A percentile compares a stretch with the other conserved stretches of the same genome.
phyloP scores from a whole-genome alignment of 495 filamentous ascomycete species.

The Penicilliopsis zonata region DNA sequence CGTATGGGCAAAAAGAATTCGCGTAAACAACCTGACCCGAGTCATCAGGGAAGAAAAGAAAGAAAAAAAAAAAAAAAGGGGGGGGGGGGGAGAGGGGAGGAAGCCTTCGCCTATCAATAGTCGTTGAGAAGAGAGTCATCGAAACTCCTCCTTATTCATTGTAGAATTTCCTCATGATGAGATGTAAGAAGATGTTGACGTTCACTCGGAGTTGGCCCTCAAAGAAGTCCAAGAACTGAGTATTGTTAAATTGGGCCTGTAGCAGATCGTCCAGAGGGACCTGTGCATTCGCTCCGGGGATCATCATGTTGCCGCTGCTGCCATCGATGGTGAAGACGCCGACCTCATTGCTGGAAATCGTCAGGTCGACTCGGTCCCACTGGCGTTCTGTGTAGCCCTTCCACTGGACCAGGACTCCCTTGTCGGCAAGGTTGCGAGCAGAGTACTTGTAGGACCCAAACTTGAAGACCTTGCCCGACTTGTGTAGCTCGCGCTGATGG shows the following conservation, averaged over 20 bases:
- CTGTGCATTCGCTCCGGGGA: constrained; percentile 84
- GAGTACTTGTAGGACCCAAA: constrained; percentile 97
- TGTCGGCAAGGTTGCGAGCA: constrained; percentile 77
- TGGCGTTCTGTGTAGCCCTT: constrained; percentile 73
- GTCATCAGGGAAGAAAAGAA: constrained; percentile 15
- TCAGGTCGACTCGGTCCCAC: constrained; percentile 85
- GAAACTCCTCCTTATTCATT: constrained; percentile 36
- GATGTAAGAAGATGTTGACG: constrained; percentile 89
- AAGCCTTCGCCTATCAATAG: not conserved
- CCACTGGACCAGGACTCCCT: constrained; percentile 86
- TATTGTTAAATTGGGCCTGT: constrained; percentile 93
- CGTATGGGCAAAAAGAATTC: not conserved
- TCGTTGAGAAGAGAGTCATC: too few species aligned
- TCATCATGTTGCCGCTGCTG: constrained; percentile 84
- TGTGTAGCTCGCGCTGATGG: constrained; percentile 89
- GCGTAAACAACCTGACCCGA: not conserved
- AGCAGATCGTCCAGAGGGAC: constrained; percentile 88
- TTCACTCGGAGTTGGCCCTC: constrained; percentile 80
- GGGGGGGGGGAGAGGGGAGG: constrained; percentile 1
- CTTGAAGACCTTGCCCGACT: constrained; percentile 82
- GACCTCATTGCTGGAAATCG: constrained; percentile 87
- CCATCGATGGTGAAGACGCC: constrained; percentile 92
- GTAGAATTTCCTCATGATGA: constrained; percentile 99
- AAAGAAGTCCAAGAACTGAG: constrained; percentile 89
- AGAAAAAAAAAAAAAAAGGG: constrained; percentile 11